These are phyloP conservation scores for Diaporthe sp. DNA, from an alignment of 2,329 filamentous ascomycete genomes.

Conservation along the genomic window DNA sequence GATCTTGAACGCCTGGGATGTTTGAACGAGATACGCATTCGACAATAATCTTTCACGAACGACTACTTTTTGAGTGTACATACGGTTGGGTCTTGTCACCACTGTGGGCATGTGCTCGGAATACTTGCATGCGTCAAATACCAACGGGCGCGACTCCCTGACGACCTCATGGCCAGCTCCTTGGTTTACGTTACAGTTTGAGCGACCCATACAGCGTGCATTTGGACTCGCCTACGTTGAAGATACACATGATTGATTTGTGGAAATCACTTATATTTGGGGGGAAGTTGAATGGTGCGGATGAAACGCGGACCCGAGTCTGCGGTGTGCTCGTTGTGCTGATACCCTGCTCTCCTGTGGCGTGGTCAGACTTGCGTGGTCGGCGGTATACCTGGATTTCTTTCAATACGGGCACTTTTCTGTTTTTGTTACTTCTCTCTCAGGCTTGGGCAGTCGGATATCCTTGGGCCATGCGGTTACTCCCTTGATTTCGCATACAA, in stretches of 20 bases:
- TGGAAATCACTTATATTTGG: conserved; percentile 14
- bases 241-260: conserved; percentile 26
- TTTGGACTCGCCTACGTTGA: conserved; percentile 17
- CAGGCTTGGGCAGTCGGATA: conserved; percentile 34
- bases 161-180: not conserved
- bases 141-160: not conserved
- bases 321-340: conserved; percentile 29
- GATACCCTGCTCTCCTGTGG: conserved; percentile 37
- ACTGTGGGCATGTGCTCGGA: not conserved
- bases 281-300: not conserved
- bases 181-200: conserved; percentile 8
- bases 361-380: conserved; percentile 20
- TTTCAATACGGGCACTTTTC: conserved; percentile 32
- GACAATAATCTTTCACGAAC: not conserved
- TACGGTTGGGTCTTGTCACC: conserved; percentile 23
- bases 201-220: conserved; percentile 14
- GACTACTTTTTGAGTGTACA: conserved; percentile 24
- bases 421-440: conserved; percentile 31
- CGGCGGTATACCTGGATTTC: conserved; percentile 39
- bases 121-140: not conserved
- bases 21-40: conserved; percentile 25
- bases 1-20: conserved; percentile 18
- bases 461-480: conserved; percentile 34
- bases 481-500: conserved; percentile 30
- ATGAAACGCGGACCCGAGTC: conserved; percentile 26